These are phyloP conservation scores for Umbelopsis sp. DNA, from an alignment of 192 early-diverging fungal species.

Conservation along the genomic window DNA sequence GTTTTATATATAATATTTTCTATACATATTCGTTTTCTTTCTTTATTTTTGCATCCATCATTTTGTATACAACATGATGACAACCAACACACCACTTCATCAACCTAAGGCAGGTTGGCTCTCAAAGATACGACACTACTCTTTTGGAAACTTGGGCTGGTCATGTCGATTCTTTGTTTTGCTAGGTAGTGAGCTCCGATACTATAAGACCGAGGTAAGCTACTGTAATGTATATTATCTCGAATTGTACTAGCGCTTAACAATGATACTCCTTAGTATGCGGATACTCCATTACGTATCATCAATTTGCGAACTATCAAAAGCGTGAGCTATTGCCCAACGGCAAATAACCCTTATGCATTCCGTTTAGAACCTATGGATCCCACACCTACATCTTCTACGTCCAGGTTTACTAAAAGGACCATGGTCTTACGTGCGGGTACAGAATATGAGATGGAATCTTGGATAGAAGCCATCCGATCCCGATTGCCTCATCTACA, in stretches of 20 bases:
- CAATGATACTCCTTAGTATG: background rate
- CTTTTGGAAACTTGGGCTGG: constrained; percentile 25
- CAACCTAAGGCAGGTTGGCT: constrained; percentile 8
- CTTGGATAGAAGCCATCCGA: constrained; percentile 7
- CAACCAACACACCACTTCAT: background rate
- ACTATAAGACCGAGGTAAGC: constrained; percentile 28
- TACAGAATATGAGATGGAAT: constrained; percentile 5
- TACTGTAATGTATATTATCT: no score
- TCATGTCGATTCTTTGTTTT: constrained; percentile 27
- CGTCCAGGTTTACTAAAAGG: background rate
- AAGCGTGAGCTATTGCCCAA: constrained; percentile 8
- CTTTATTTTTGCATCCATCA: background rate
- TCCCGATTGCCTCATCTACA: constrained; percentile 2
- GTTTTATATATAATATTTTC: background rate
- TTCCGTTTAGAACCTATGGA: constrained; percentile 1
- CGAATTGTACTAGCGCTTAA: background rate
- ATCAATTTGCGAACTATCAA: constrained; percentile 8
- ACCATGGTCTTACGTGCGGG: background rate
- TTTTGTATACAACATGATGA: background rate
- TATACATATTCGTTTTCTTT: background rate
- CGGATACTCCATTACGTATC: background rate
- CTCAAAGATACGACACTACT: constrained; percentile 8
- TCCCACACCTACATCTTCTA: background rate
- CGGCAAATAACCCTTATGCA: background rate
- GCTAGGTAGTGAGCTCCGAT: constrained; percentile 25